Evolutionary conservation across 1,139 yeast species (phyloP).

Genomic region (Saccharomycopsis crataegensis): DNA sequence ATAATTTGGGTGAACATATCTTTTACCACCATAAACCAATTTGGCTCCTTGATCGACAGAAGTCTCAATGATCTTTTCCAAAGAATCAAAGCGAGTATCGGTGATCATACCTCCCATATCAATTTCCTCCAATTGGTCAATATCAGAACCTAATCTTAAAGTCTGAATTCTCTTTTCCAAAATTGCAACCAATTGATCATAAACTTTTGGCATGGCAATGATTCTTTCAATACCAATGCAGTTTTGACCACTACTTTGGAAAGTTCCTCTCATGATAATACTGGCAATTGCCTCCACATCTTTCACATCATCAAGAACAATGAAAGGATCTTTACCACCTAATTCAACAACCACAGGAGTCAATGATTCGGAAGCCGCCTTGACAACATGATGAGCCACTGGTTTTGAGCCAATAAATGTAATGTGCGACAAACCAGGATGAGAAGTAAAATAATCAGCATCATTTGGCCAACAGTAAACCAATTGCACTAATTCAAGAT

Average conservation of each 20-base stretch:
- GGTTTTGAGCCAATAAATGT: slow-evolving; percentile 95
- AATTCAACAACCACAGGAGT: slow-evolving; percentile 93
- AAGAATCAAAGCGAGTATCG: slow-evolving; percentile 56
- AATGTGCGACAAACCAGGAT: slow-evolving; percentile 74
- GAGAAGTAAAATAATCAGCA: slow-evolving; percentile 79
- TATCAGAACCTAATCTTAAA: slow-evolving; percentile 79
- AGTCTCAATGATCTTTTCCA: slow-evolving; percentile 60
- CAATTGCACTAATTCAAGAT: slow-evolving; percentile 78
- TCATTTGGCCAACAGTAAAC: slow-evolving; percentile 72
- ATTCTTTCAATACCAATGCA: slow-evolving; percentile 96
- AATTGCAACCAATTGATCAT: slow-evolving; percentile 51
- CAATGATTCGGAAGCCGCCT: slow-evolving; percentile 71
- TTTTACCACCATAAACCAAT: slow-evolving; percentile 70
- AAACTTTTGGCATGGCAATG: slow-evolving; percentile 62
- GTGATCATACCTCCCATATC: slow-evolving; percentile 97
- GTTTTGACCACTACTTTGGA: slow-evolving; percentile 95
- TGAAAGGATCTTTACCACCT: slow-evolving; percentile 91
- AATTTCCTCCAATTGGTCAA: slow-evolving; percentile 80
- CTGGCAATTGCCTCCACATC: slow-evolving; percentile 62
- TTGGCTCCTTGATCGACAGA: slow-evolving; percentile 81
- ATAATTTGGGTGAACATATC: slow-evolving; percentile 78
- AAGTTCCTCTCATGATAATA: slow-evolving; percentile 84
- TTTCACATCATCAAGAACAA: slow-evolving; percentile 70
- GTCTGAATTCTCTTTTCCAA: slow-evolving; percentile 50
- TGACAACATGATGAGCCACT: slow-evolving; percentile 81